Conservation (phyloP, 257 asterid species). For the Parsonsia alboflavescens region DNA sequence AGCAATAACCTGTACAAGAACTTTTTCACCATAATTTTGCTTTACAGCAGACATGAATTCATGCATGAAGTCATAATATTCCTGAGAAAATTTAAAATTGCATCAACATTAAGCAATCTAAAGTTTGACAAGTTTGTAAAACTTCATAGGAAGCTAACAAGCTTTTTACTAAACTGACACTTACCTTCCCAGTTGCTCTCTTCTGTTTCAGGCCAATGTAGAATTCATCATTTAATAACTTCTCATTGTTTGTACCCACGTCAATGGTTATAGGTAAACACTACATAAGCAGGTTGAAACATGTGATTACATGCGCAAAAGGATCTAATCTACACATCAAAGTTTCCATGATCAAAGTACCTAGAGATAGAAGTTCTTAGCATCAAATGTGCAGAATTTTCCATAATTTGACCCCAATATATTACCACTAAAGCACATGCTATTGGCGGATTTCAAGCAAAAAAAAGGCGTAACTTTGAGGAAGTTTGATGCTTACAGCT, state of each 20-base stretch:
- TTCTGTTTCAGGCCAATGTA: conserved; percentile 86
- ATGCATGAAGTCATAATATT: conserved; percentile 69
- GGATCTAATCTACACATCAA: not conserved
- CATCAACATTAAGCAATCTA: not conserved
- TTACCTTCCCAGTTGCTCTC: conserved; percentile 83
- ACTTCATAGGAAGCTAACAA: not conserved
- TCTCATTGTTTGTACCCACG: conserved; percentile 88
- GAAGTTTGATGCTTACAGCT: conserved; percentile 43
- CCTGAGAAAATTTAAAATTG: conserved; percentile 37
- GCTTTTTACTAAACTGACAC: conserved; percentile 27
- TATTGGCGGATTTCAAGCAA: not conserved
- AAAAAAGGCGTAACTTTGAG: not conserved
- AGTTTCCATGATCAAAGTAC: not conserved
- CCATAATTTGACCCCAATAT: not conserved
- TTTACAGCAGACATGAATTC: conserved; percentile 95
- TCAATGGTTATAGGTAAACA: conserved; percentile 89
- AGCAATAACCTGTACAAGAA: conserved; percentile 72
- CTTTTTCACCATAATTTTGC: conserved; percentile 91
- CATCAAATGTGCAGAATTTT: not conserved
- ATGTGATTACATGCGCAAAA: not conserved
- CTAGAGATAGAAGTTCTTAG: not conserved
- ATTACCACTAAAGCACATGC: not conserved
- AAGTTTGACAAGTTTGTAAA: not conserved
- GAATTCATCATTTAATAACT: conserved; percentile 70
- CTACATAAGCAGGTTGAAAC: conserved; percentile 29